These are phyloP conservation scores for Dioszegia crocea DNA, from an alignment of 768 basidiomycete genomes.

Conservation along the genomic window DNA sequence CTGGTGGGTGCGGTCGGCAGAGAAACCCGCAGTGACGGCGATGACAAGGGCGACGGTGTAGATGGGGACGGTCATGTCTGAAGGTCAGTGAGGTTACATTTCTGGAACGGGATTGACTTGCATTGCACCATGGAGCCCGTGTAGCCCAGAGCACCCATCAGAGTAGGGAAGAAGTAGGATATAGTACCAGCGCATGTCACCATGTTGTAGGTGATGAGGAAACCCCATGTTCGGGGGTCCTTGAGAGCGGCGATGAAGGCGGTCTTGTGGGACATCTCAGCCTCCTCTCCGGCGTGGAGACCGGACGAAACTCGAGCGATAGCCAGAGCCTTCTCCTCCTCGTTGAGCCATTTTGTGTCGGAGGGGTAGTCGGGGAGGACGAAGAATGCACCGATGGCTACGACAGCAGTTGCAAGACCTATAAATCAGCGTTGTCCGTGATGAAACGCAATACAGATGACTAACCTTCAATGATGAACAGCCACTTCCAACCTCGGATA, in stretches of 20 bases:
- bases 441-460: too few relatives aligned
- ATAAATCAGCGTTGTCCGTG: too few relatives aligned
- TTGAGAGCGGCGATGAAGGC: conserved; percentile 39
- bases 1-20: conserved; percentile 39
- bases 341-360: conserved; percentile 46
- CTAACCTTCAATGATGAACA: conserved; percentile 48
- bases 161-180: conserved; percentile 49
- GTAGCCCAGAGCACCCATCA: conserved; percentile 42
- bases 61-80: conserved; percentile 48
- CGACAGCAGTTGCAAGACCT: conserved; percentile 29
- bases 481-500: conserved; percentile 49
- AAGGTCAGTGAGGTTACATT: neutral
- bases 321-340: conserved; percentile 30
- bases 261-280: conserved; percentile 32
- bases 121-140: conserved; percentile 39
- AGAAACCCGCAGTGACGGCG: conserved; percentile 31
- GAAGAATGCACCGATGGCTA: conserved; percentile 31
- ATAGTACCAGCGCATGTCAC: conserved; percentile 41
- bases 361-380: conserved; percentile 29
- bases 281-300: conserved; percentile 14
- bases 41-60: conserved; percentile 44
- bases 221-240: conserved; percentile 46
- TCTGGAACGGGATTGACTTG: conserved; percentile 8
- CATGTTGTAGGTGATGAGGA: conserved; percentile 39
- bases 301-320: neutral